These are phyloP conservation scores for Herpetospermum pedunculosum DNA, from an alignment of 306 rosid species.

Conservation along the genomic window DNA sequence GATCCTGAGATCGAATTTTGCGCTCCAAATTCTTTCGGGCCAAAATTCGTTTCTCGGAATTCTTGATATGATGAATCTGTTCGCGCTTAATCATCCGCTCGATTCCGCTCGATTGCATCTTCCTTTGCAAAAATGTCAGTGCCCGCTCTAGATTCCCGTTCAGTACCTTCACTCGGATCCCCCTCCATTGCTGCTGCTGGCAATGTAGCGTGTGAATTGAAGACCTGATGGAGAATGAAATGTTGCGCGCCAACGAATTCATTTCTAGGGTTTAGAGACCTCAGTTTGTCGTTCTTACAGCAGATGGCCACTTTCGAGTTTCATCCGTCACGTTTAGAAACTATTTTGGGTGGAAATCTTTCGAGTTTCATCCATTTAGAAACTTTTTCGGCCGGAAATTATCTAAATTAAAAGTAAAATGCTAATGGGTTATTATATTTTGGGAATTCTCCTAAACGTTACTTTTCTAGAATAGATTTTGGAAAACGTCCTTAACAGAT, in stretches of 20 bases:
- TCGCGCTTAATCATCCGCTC: constrained; percentile 66
- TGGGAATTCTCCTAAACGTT: too few species aligned
- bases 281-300: not conserved
- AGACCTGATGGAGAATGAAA: constrained; percentile 26
- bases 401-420: too few species aligned
- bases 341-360: too few species aligned
- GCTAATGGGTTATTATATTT: too few species aligned
- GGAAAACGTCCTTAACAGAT: too few species aligned
- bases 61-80: constrained; percentile 64
- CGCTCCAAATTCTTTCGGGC: constrained; percentile 55
- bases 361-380: too few species aligned
- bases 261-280: constrained; percentile 19
- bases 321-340: too few species aligned
- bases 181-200: constrained; percentile 63
- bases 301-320: too few species aligned
- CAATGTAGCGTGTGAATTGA: constrained; percentile 13
- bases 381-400: too few species aligned
- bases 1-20: constrained; percentile 52
- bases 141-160: constrained; percentile 63
- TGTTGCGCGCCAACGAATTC: constrained; percentile 41
- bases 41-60: constrained; percentile 80
- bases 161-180: constrained; percentile 58
- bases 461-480: too few species aligned
- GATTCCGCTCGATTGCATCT: constrained; percentile 80
- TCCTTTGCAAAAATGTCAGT: constrained; percentile 48